Evolutionary conservation across 208 protist species (phyloP), one percentile per base, ranked within the genome.

Genomic region (Crithidia acanthocephali): DNA sequence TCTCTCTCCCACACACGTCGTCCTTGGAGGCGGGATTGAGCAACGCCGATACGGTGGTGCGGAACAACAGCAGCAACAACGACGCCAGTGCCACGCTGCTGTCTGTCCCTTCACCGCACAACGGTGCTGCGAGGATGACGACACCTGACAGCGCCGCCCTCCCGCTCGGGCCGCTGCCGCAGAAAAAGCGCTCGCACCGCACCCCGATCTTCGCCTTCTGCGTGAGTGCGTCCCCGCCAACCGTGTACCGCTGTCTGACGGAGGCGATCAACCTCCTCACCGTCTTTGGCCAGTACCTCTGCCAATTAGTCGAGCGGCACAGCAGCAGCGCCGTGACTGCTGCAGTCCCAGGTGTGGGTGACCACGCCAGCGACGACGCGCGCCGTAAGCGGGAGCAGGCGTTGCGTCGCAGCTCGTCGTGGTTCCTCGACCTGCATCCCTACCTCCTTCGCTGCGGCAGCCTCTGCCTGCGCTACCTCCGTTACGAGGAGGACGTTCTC

Each of bases 401-500:
- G 0, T 5, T 62, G 27, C 35, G 45, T 25, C 47, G 64, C 27
- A 71, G 64, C 45, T 53, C 51, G 0, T 22, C 55, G 30, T 75
- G 44, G 68, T 75, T 81, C 35, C 37, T 75, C 22, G 40, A 20
- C 37, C 57, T 81, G 25, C 75, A 81, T 62, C 75, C 75, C 10
- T 55, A 67, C 37, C 57, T 81, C 13, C 56, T 81, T 13, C 68
- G 47, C 50, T 81, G 75, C 35, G 64, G 50, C 15, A 44, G 44
- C 23, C 66, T 75, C 42, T 76, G 59, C 51, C 57, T 81, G n/a
- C 63, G 66, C 15, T 60, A 68, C 59, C 59, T 81, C 27, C 61
- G 68, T 59, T 72, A 74, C 52, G 76, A 76, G 35, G 79, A 83
- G 63, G 83, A 85, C 58, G 65, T 87, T n/a, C 68, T 85, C 47